Conservation (phyloP, 169 alveolate species). For the Eimeria praecox region DNA sequence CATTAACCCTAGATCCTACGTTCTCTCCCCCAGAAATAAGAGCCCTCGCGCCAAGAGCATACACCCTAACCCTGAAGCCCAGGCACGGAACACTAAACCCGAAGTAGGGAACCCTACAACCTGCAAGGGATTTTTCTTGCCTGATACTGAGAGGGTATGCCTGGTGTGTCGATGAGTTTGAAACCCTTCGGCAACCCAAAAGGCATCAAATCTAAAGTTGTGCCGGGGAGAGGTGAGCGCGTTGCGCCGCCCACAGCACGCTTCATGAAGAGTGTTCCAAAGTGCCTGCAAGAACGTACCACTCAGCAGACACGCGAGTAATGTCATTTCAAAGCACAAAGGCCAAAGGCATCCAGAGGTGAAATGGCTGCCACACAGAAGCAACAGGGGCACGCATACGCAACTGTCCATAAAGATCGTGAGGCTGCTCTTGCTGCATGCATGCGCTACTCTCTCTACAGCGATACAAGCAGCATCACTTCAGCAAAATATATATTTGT, state of each 20-base stretch:
- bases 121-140: conserved; percentile 67
- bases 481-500: neutral
- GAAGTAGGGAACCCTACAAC: neutral
- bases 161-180: conserved; percentile 92
- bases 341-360: neutral
- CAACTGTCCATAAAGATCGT: neutral
- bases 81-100: neutral
- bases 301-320: neutral
- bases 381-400: neutral
- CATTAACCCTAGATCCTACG: neutral
- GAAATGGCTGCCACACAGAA: neutral
- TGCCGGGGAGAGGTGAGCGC: conserved; percentile 92
- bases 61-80: neutral
- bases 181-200: conserved; percentile 91
- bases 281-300: conserved; percentile 45
- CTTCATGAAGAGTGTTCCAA: conserved; percentile 74
- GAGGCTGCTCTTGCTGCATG: neutral
- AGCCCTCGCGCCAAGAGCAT: too few relatives aligned
- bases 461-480: neutral
- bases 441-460: neutral
- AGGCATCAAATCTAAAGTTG: conserved; percentile 90
- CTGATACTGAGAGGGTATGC: conserved; percentile 90
- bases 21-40: neutral
- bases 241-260: conserved; percentile 91
- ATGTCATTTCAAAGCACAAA: neutral